Percentiles rank a stretch among this genome's conserved stretches.
These are phyloP conservation scores for Orbilia oligospora DNA, from an alignment of 2,329 filamentous ascomycete genomes.

Conservation along the genomic window DNA sequence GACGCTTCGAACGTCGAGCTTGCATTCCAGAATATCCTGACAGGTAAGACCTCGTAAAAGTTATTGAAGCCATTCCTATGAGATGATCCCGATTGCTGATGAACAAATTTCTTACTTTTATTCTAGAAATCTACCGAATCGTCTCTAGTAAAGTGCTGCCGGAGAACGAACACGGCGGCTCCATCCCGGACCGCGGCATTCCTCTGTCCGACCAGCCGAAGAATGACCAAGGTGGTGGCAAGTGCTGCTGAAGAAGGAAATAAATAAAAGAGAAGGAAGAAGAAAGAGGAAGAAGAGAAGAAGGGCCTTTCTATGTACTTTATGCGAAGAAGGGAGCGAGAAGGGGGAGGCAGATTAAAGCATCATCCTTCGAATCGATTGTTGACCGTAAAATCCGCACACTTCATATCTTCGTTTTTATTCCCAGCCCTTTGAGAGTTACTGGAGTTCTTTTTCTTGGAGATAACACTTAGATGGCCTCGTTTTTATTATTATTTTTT, in stretches of 20 bases:
- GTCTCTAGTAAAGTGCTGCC: conserved; percentile 93
- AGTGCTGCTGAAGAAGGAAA: conserved; percentile 77
- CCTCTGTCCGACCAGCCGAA: conserved; percentile 88
- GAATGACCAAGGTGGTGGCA: conserved; percentile 81
- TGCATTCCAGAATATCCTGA: conserved; percentile 99
- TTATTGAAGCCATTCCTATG: not conserved
- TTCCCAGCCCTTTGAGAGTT: conserved; percentile 36
- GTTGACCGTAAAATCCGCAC: conserved; percentile 34
- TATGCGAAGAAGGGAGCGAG: conserved; percentile 15
- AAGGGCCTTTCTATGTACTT: conserved; percentile 18
- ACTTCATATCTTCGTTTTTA: conserved; percentile 33
- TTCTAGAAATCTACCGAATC: conserved; percentile 96
- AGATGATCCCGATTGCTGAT: not conserved
- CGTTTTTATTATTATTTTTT: conserved; percentile 8
- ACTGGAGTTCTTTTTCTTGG: conserved; percentile 40
- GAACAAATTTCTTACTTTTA: conserved; percentile 10
- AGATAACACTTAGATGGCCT: conserved; percentile 49
- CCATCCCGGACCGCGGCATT: conserved; percentile 84
- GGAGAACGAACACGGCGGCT: conserved; percentile 86
- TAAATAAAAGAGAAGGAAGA: not conserved
- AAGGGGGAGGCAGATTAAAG: not conserved
- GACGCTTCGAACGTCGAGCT: conserved; percentile 99
- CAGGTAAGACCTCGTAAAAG: conserved; percentile 74
- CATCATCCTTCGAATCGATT: conserved; percentile 29
- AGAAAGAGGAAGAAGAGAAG: conserved; percentile 8